A percentile compares a stretch with the other conserved stretches of the same genome.
Conservation (phyloP, 164 flowering plant genomes). For the Kingdonia uniflora region DNA sequence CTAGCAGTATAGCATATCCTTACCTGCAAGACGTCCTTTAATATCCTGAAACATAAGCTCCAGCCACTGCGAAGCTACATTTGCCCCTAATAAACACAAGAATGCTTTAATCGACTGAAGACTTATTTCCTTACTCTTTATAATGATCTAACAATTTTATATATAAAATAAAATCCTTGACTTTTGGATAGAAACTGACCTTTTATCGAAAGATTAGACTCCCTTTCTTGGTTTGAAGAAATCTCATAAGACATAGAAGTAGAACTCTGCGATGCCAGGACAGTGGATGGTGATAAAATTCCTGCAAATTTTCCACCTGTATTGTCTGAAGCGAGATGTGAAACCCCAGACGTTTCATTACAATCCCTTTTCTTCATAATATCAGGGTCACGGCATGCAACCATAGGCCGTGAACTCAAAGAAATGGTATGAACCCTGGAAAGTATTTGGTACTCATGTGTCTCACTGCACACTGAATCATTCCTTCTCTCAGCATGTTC, state of each 20-base stretch:
- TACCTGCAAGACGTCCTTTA: conserved; percentile 85
- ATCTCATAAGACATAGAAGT: conserved; percentile 37
- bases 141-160: no score
- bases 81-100: conserved; percentile 58
- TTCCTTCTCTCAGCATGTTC: no score
- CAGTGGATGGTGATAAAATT: conserved; percentile 36
- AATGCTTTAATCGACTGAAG: no score
- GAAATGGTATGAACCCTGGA: conserved; percentile 6
- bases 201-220: conserved; percentile 59
- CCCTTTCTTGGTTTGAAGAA: conserved; percentile 25
- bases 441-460: conserved; percentile 1
- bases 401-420: conserved; percentile 16
- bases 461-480: not conserved
- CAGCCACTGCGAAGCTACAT: conserved; percentile 92
- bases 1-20: not conserved
- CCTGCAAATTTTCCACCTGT: conserved; percentile 27
- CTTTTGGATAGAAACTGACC: conserved; percentile 27
- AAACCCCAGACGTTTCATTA: conserved; percentile 11
- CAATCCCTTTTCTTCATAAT: conserved; percentile 13
- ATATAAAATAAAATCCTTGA: no score
- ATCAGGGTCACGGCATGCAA: conserved; percentile 17
- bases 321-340: conserved; percentile 11
- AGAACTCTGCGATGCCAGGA: conserved; percentile 26
- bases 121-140: not conserved
- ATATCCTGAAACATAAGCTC: conserved; percentile 78